Conservation (phyloP, 1,284 basidiomycete genomes). For the Ustilago trichophora region DNA sequence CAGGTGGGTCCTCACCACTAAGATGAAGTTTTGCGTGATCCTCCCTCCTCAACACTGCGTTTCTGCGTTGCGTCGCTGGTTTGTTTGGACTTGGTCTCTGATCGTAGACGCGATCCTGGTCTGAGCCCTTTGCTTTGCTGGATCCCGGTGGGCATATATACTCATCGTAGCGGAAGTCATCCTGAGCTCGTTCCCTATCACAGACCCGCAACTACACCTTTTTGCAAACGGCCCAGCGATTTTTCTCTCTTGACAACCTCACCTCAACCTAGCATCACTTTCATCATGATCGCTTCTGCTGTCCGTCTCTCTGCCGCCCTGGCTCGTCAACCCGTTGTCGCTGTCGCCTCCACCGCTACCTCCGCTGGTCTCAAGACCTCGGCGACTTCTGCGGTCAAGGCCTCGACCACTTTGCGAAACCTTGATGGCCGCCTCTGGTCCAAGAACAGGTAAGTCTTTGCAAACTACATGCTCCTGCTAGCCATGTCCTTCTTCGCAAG, state of each 20-base stretch:
- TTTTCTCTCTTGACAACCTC: too few relatives aligned
- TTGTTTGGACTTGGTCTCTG: neutral
- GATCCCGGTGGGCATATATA: conserved; percentile 10
- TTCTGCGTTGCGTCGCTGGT: neutral
- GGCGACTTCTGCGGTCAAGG: conserved; percentile 22
- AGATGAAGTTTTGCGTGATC: neutral
- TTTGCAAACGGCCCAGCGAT: too few relatives aligned
- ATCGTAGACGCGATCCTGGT: too few relatives aligned
- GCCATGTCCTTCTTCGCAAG: too few relatives aligned
- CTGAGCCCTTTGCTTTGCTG: neutral
- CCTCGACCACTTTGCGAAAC: conserved; percentile 31
- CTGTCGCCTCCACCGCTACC: conserved; percentile 22
- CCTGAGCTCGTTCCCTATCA: too few relatives aligned
- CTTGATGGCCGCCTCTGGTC: conserved; percentile 43
- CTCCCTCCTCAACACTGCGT: neutral
- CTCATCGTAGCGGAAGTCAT: neutral
- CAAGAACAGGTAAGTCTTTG: conserved; percentile 38
- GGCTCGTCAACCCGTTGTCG: conserved; percentile 31
- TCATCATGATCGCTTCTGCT: conserved; percentile 40
- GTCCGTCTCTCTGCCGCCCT: conserved; percentile 46
- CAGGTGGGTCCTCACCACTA: too few relatives aligned
- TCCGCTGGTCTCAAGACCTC: conserved; percentile 48
- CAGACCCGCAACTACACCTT: too few relatives aligned
- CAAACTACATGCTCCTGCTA: too few relatives aligned
- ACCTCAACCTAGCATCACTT: too few relatives aligned